Percentiles rank a stretch among this genome's conserved stretches.
phyloP scores from a whole-genome alignment of 202 grass and related monocot genomes.

The Zoysia matrella region DNA sequence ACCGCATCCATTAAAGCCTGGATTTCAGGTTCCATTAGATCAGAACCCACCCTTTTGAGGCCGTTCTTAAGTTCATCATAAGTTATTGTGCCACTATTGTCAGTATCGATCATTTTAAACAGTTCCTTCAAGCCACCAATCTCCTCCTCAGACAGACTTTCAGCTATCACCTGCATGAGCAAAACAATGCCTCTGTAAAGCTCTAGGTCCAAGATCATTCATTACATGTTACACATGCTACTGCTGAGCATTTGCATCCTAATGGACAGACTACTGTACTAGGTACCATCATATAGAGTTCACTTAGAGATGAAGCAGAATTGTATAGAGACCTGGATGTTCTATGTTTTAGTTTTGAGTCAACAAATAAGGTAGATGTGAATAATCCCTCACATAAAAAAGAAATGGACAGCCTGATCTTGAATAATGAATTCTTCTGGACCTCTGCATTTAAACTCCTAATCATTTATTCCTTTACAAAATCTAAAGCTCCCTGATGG shows the following conservation, averaged over 20 bases:
- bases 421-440: background rate
- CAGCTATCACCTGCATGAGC: too few relatives aligned
- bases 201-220: too few relatives aligned
- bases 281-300: background rate
- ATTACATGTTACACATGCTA: too few relatives aligned
- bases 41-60: conserved; percentile 78
- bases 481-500: background rate
- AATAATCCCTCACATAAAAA: background rate
- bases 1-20: conserved; percentile 86
- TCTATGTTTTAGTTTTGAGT: background rate
- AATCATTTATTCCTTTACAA: background rate
- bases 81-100: too few relatives aligned
- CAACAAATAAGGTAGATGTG: background rate
- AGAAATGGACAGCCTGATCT: background rate
- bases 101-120: too few relatives aligned
- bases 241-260: conserved; percentile 37
- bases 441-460: conserved; percentile 7
- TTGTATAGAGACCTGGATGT: background rate
- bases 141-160: too few relatives aligned
- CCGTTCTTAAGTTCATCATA: conserved; percentile 13
- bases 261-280: background rate
- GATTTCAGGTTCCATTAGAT: conserved; percentile 91
- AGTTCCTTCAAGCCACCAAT: too few relatives aligned
- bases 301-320: conserved; percentile 32
- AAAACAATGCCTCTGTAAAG: too few relatives aligned